A percentile compares a stretch with the other conserved stretches of the same genome.
Evolutionary conservation across 2,329 filamentous ascomycete genomes (phyloP).

Genomic region (Diplodia corticola): DNA sequence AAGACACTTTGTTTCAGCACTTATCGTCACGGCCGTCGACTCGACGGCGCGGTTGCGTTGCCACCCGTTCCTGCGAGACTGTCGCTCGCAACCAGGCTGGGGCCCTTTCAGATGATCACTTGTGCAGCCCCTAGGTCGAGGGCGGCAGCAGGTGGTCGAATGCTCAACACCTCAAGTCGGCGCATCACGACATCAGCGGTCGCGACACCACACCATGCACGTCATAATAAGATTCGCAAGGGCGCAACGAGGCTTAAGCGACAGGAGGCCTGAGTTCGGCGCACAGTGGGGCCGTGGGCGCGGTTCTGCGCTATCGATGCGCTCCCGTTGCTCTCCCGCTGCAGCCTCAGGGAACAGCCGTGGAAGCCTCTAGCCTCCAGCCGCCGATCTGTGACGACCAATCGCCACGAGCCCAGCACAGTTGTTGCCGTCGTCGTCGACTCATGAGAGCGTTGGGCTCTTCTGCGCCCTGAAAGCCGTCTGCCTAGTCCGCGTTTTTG

Average conservation of each 20-base stretch:
- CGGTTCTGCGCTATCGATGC: constrained; percentile 17
- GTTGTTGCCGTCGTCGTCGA: neutral
- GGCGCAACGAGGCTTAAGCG: constrained; percentile 19
- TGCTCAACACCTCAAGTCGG: neutral
- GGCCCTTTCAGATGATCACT: neutral
- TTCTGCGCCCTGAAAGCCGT: neutral
- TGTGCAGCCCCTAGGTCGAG: neutral
- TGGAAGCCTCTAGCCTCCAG: constrained; percentile 1
- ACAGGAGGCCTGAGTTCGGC: constrained; percentile 14
- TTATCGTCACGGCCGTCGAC: neutral
- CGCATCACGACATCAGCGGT: neutral
- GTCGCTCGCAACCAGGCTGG: neutral
- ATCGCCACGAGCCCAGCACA: neutral
- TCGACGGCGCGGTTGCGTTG: neutral
- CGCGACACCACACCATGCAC: constrained; percentile 9
- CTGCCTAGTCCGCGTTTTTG: neutral
- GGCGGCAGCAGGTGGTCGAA: neutral
- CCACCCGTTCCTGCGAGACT: neutral
- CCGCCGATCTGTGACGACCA: neutral
- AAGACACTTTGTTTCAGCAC: constrained; percentile 14
- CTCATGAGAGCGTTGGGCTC: no score
- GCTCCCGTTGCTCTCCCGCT: constrained; percentile 19
- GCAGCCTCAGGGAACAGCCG: constrained; percentile 11
- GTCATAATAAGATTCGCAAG: constrained; percentile 19
- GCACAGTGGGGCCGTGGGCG: constrained; percentile 8